A percentile compares a stretch with the other conserved stretches of the same genome.
Evolutionary conservation across 805 yeast species (phyloP).

Genomic region (Nakazawaea siamensis): DNA sequence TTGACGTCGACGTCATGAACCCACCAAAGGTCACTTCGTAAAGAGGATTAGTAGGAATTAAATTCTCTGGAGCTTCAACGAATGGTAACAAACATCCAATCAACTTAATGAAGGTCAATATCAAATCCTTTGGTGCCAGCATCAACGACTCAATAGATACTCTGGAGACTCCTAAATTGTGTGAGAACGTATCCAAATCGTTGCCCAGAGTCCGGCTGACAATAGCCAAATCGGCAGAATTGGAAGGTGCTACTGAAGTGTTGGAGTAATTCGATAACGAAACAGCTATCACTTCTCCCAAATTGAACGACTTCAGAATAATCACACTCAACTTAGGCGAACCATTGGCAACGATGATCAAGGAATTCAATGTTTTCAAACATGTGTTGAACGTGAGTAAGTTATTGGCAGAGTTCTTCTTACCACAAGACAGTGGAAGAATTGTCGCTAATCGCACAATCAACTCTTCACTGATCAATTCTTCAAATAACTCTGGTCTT

Average conservation of each 20-base stretch:
- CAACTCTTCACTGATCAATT: constrained; percentile 28
- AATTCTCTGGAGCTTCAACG: constrained; percentile 7
- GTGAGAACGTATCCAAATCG: background rate
- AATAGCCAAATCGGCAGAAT: constrained; percentile 10
- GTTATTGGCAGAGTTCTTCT: constrained; percentile 13
- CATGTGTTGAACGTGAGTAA: constrained; percentile 29
- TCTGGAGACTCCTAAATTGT: background rate
- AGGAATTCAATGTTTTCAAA: constrained; percentile 33
- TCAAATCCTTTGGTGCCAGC: constrained; percentile 63
- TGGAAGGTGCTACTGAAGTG: background rate
- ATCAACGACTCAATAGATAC: constrained; percentile 62
- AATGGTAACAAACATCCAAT: constrained; percentile 52
- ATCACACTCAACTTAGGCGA: constrained; percentile 33
- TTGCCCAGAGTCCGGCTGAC: constrained; percentile 1
- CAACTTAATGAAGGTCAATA: constrained; percentile 45
- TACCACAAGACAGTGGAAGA: constrained; percentile 21
- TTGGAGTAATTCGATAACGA: constrained; percentile 46
- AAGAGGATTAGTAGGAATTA: background rate
- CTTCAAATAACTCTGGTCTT: constrained; percentile 35
- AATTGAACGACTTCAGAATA: constrained; percentile 38
- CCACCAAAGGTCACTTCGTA: constrained; percentile 19
- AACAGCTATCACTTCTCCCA: constrained; percentile 39
- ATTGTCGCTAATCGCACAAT: constrained; percentile 21
- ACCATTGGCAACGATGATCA: constrained; percentile 32
- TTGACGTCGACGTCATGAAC: constrained; percentile 19